These are phyloP conservation scores for Lindgomyces ingoldianus DNA, from an alignment of 495 filamentous ascomycete genomes.

Conservation along the genomic window DNA sequence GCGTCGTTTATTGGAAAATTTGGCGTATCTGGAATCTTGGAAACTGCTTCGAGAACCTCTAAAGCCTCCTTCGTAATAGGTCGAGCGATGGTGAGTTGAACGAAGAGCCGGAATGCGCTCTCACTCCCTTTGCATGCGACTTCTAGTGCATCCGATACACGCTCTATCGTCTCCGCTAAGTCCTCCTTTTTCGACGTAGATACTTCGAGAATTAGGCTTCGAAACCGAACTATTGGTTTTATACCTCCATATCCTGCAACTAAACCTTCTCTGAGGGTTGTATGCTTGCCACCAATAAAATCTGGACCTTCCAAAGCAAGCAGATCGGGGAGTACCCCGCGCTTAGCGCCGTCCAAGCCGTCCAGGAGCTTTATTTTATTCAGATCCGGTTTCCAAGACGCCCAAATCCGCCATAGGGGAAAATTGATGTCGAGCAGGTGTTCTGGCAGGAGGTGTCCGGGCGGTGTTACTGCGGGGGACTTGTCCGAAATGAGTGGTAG, in stretches of 20 bases:
- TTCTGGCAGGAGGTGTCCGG: constrained; percentile 11
- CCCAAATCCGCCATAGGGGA: constrained; percentile 29
- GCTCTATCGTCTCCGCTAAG: constrained; percentile 12
- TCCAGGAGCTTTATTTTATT: constrained; percentile 12
- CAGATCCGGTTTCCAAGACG: constrained; percentile 29
- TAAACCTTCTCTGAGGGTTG: constrained; percentile 22
- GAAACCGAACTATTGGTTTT: constrained; percentile 11
- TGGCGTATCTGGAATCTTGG: constrained; percentile 13
- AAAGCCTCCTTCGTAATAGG: constrained; percentile 21
- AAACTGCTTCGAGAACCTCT: constrained; percentile 20
- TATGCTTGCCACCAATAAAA: constrained; percentile 20
- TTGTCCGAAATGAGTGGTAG: constrained; percentile 8
- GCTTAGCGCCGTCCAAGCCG: constrained; percentile 3
- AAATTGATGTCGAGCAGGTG: constrained; percentile 25
- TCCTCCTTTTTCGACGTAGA: constrained; percentile 11
- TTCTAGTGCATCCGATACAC: constrained; percentile 6
- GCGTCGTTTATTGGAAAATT: not conserved
- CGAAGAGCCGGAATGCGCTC: constrained; percentile 20
- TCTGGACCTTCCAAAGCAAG: constrained; percentile 35
- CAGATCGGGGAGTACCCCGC: constrained; percentile 23
- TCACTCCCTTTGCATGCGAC: constrained; percentile 1
- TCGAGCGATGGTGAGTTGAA: constrained; percentile 16
- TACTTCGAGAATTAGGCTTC: constrained; percentile 24
- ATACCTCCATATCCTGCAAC: constrained; percentile 14
- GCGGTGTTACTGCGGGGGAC: constrained; percentile 9